Evolutionary conservation across 2,329 filamentous ascomycete species (phyloP), one percentile per base, ranked within the genome.

Genomic region (Parasarocladium wereldwijsianum): DNA sequence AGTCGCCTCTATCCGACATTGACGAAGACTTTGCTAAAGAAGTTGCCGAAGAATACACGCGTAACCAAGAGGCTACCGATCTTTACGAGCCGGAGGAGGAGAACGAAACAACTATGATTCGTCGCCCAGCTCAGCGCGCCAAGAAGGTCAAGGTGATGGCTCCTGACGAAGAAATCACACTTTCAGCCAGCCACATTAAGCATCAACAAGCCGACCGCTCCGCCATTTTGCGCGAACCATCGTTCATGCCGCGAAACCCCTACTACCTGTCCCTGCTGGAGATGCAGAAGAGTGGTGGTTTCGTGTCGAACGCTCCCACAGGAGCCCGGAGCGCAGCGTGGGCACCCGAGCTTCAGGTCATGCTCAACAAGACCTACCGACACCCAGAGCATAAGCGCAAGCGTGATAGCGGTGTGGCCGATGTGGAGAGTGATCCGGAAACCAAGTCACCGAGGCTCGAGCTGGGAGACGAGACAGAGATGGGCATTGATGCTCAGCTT

Each of bases 301-400:
- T 98, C 44, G 82, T 94, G 12, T 81, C 78, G 4, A 86, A 73
- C 43, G 76, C 93, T 38, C 76, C 94, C 57, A 76, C 81, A 31
- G 83, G 86, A 37, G 81, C 76, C 21, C 74, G 81, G 38, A 76
- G 76, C 41, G 67, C 71, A 40, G 72, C 71, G 24, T 94, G 85
- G 86, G 87, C 87, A 4, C 87, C 87, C 1, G 90, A 98, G 55
- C 66, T 98, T 13, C 77, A 83, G 36, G 84, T 80, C n/a, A 73
- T 98, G 43, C 62, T 96, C n/a, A 93, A 85, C 2, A 62, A 94
- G 24, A 83, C 92, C 39, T 68, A 93, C 11, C 76, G 76, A 36
- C 74, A 74, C 34, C 68, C 76, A 24, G 84, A 93, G 36, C 66
- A 87, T 32, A 98, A 96, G 68, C 73, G 90, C 35, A 98, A 98